Evolutionary conservation across 228 moss, liverwort and hornwort genomes (phyloP).

Genomic region (Sphagnum magellanicum): DNA sequence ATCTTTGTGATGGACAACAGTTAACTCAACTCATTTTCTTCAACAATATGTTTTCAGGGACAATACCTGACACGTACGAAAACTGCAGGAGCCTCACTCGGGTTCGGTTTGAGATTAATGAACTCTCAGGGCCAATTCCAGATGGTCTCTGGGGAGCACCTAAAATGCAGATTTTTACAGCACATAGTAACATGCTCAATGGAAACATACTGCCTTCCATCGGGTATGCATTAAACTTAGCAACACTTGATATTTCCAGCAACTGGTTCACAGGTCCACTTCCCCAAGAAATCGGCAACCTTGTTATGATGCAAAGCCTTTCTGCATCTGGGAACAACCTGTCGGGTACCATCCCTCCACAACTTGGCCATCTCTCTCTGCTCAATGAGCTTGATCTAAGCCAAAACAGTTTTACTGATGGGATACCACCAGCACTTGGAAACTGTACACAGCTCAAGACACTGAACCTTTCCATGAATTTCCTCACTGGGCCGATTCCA

Average conservation of each 20-base stretch:
- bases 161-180: constrained; percentile 21
- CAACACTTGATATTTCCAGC: constrained; percentile 32
- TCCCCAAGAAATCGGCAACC: constrained; percentile 44
- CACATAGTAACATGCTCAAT: constrained; percentile 38
- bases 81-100: constrained; percentile 53
- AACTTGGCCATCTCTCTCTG: constrained; percentile 27
- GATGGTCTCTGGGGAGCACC: constrained; percentile 41
- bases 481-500: constrained; percentile 32
- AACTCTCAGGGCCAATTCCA: constrained; percentile 43
- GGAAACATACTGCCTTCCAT: constrained; percentile 24
- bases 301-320: constrained; percentile 38
- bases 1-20: constrained; percentile 33
- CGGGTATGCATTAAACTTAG: constrained; percentile 18
- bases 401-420: constrained; percentile 32
- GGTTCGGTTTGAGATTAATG: constrained; percentile 59
- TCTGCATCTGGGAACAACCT: constrained; percentile 45
- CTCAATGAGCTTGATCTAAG: constrained; percentile 37
- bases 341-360: constrained; percentile 27
- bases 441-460: constrained; percentile 28
- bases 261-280: constrained; percentile 39
- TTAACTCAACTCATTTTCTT: constrained; percentile 49
- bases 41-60: constrained; percentile 48
- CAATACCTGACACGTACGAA: constrained; percentile 51
- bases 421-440: constrained; percentile 34
- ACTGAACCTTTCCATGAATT: constrained; percentile 42